These are phyloP conservation scores for Cytospora piceicola DNA, from an alignment of 2,329 filamentous ascomycete genomes.

Conservation along the genomic window DNA sequence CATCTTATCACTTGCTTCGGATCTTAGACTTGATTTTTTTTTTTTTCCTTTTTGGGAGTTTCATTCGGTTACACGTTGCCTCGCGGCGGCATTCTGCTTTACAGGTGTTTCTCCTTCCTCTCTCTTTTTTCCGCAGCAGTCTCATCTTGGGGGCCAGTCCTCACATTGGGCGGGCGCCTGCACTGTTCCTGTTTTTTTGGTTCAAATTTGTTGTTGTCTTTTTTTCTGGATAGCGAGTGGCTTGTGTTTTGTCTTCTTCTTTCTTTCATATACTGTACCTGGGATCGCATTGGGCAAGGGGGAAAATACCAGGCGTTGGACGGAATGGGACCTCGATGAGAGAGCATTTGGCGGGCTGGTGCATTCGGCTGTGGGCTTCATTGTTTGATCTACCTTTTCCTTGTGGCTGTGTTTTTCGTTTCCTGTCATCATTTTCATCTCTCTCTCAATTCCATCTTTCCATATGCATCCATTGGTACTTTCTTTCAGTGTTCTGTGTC, in stretches of 20 bases:
- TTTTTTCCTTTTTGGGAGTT: conserved; percentile 17
- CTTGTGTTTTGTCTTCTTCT: background rate
- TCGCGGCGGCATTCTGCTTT: conserved; percentile 27
- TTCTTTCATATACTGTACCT: conserved; percentile 4
- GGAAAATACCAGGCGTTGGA: conserved; percentile 42
- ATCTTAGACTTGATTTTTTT: conserved; percentile 18
- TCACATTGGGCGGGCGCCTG: background rate
- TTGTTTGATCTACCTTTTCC: conserved; percentile 3
- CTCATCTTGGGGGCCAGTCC: background rate
- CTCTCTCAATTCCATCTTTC: conserved; percentile 20
- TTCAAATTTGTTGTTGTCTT: background rate
- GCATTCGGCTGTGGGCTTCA: conserved; percentile 11
- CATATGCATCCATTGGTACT: conserved; percentile 9
- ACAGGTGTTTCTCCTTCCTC: background rate
- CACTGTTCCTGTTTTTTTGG: background rate
- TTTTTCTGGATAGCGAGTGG: background rate
- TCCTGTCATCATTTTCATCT: conserved; percentile 11
- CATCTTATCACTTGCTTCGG: conserved; percentile 12
- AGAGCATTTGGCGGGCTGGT: conserved; percentile 16
- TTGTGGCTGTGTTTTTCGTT: conserved; percentile 1
- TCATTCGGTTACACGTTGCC: conserved; percentile 26
- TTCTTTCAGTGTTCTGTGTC: conserved; percentile 14
- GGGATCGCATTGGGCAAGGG: conserved; percentile 29
- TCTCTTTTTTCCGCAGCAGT: conserved; percentile 8
- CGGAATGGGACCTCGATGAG: conserved; percentile 14